Evolutionary conservation across 805 yeast genomes (phyloP).

Genomic region (Wickerhamiella alocasiicola): DNA sequence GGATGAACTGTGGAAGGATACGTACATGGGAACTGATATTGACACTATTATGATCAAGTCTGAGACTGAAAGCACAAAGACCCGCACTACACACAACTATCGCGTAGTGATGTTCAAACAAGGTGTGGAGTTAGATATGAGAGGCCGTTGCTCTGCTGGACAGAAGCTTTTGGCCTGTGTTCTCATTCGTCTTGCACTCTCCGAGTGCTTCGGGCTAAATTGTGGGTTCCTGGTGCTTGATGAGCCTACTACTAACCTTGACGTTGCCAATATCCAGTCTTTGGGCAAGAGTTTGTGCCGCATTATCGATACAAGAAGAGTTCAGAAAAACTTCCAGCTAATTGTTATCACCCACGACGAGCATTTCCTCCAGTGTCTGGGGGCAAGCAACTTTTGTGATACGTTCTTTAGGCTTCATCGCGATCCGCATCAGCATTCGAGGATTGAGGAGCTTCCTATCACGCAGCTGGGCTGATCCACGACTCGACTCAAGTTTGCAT

Average conservation of each 20-base stretch:
- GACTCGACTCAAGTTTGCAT: too few species aligned
- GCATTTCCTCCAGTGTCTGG: conserved; percentile 70
- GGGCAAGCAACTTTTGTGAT: conserved; percentile 74
- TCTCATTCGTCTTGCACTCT: conserved; percentile 77
- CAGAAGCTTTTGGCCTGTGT: conserved; percentile 91
- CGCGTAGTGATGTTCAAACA: conserved; percentile 91
- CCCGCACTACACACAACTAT: conserved; percentile 65
- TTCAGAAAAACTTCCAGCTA: conserved; percentile 80
- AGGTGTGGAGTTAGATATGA: conserved; percentile 87
- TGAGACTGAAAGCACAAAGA: conserved; percentile 46
- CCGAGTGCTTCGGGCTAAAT: conserved; percentile 89
- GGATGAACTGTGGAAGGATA: conserved; percentile 85
- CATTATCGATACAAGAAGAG: conserved; percentile 61
- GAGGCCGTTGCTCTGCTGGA: conserved; percentile 97
- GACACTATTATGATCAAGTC: conserved; percentile 79
- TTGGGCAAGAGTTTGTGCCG: conserved; percentile 67
- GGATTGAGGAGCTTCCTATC: conserved; percentile 42
- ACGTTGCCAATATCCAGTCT: conserved; percentile 76
- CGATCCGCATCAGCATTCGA: conserved; percentile 69
- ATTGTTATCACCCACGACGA: conserved; percentile 97
- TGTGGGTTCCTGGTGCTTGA: conserved; percentile 95
- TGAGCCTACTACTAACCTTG: conserved; percentile 95
- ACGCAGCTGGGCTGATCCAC: conserved; percentile 13
- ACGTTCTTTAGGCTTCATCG: conserved; percentile 73
- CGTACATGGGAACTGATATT: conserved; percentile 91